Evolutionary conservation across 2,329 filamentous ascomycete species (phyloP), one percentile per base, ranked within the genome.

Genomic region (Scedosporium minutisporum): DNA sequence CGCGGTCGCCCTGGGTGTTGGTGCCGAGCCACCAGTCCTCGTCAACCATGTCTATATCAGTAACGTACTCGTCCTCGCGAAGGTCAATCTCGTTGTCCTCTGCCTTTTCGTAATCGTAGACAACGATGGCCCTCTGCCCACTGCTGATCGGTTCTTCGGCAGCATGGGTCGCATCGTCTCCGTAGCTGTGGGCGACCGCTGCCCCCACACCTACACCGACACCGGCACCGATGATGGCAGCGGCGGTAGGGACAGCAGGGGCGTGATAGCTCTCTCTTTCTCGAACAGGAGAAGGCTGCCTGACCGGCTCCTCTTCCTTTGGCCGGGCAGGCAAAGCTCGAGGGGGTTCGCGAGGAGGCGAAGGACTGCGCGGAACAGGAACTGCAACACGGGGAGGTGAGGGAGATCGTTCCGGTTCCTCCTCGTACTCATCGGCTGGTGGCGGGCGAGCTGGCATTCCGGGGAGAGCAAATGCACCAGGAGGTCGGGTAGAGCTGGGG

Each of bases 1-100:
- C 95, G 64, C 82, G 87, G 74, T 97, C 91, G 68, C 95, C 95
- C 65, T 80, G 82, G 23, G 82, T 78, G 77, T 97, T 99, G 67
- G 89, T 90, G 53, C 96, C 95, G 84, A 96, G 89, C 95, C 95
- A 99, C 95, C 95, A 99, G 72, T 99, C 93, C 60, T 96, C 89
- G 69, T 97, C 95, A 2, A 99, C 91, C 90, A 96, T 96, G 66
- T 97, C 91, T 69, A 99, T 96, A 72, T 96, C 88, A 25, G 84
- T 92, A 44, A 99, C 88, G 66, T 87, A 85, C 69, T 97, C 90
- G 65, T 93, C 93, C 76, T 99, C 95, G 27, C 84, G 82, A 18
- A 99, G 82, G 67, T 96, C 92, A 63, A 99, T 85, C 76, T 99
- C 95, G 70, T 99, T 99, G 67, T 96, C 93, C 74, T 99, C 95